Evolutionary conservation across 495 filamentous ascomycete genomes (phyloP).

Genomic region (Annulohypoxylon nitens): DNA sequence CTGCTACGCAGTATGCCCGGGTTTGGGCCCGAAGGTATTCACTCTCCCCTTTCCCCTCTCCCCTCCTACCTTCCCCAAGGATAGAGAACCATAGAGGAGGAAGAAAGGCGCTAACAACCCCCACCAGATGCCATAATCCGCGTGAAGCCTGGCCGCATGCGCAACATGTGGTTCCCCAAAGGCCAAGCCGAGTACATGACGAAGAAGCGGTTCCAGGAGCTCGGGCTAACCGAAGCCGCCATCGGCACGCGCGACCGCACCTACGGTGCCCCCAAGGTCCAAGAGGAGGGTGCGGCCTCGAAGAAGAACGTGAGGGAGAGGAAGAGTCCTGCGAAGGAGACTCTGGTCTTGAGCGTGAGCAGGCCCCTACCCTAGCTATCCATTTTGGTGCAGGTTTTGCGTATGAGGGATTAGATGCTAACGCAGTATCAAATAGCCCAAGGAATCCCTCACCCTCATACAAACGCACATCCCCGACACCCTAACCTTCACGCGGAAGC

Average conservation of each 20-base stretch:
- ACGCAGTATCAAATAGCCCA: constrained; percentile 25
- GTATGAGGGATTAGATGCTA: neutral
- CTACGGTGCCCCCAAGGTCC: constrained; percentile 45
- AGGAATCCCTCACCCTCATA: constrained; percentile 76
- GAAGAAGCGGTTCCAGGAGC: constrained; percentile 53
- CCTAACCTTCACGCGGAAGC: constrained; percentile 87
- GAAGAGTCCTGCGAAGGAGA: constrained; percentile 39
- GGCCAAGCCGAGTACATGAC: constrained; percentile 64
- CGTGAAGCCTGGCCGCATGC: constrained; percentile 61
- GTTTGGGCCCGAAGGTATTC: constrained; percentile 70
- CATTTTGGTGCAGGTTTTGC: neutral
- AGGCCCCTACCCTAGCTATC: neutral
- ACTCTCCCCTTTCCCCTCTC: neutral
- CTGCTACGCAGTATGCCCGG: constrained; percentile 69
- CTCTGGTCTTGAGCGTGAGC: constrained; percentile 40
- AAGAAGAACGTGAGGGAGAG: neutral
- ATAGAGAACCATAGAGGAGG: too few species aligned
- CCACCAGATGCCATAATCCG: constrained; percentile 59
- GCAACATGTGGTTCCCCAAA: constrained; percentile 61
- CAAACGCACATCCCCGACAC: constrained; percentile 90
- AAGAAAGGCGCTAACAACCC: neutral
- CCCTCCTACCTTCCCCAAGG: neutral
- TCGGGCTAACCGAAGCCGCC: constrained; percentile 56
- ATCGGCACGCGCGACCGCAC: constrained; percentile 58
- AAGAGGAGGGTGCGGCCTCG: constrained; percentile 11